Evolutionary conservation across 2,329 filamentous ascomycete species (phyloP), one percentile per base, ranked within the genome.

Genomic region (Penicillium sp.): DNA sequence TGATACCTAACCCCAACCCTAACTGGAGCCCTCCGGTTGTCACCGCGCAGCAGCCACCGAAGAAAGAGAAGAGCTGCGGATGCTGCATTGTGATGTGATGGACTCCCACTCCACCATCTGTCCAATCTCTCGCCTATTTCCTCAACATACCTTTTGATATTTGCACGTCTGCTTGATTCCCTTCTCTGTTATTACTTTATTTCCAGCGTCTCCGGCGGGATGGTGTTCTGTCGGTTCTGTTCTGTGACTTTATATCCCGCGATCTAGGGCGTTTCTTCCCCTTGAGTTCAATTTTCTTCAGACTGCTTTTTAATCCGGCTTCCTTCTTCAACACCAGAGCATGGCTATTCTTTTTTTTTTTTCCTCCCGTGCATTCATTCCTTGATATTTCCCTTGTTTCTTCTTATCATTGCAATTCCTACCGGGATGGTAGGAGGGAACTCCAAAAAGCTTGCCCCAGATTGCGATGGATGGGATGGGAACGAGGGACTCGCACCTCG

Each of bases 1-100:
- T 70, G 51, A 67, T 72, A 29, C 75, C 74, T 56, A 77, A 66
- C 49, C 75, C 74, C 57, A 77, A 66, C 49, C 69, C 67, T 41
- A 76, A 78, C 64, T 69, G 76, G 68, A 72, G 72, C 41, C 70
- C 78, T 4, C 75, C 78, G 10, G 77, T 81, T 6, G 78, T 82
- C 44, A 79, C 81, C 61, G 71, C 85, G 25, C 82, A 83, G 44
- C 80, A 86, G 49, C 78, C 81, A 5, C 78, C 78, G 12, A 75
- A 82, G 64, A 71, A 71, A 62, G 68, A 70, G 51, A 78, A 81
- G 66, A 83, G 85, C 12, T 88, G 88, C 65, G 86, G 84, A 58
- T 89, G 88, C 74, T 92, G 89, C 74, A 79, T 90, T 60, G 83
- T 93, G 65, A 91, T 91, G 89, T 91, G 80, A 84, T 64, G 51